A percentile compares a stretch with the other conserved stretches of the same genome.
Conservation (phyloP, 192 early-diverging fungal genomes). For the Obelidium mucronatum region DNA sequence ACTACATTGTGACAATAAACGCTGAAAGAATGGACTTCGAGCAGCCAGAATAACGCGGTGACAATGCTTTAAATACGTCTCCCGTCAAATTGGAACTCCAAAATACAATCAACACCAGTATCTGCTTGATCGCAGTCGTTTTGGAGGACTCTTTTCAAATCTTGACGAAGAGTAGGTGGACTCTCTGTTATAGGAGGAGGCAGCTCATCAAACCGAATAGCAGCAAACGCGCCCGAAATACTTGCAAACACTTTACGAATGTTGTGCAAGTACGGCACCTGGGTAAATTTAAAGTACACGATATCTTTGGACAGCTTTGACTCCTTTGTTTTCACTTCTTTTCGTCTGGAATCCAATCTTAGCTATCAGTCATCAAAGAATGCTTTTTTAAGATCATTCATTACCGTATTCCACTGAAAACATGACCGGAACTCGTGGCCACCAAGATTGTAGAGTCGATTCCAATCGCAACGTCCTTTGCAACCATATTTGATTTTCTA, state of each 20-base stretch:
- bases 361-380: conserved; percentile 16
- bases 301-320: conserved; percentile 29
- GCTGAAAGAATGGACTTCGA: conserved; percentile 24
- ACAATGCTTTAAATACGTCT: conserved; percentile 30
- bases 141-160: conserved; percentile 51
- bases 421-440: conserved; percentile 71
- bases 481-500: conserved; percentile 52
- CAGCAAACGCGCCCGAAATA: conserved; percentile 70
- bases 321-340: conserved; percentile 35
- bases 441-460: conserved; percentile 72
- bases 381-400: neutral
- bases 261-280: conserved; percentile 67
- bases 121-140: too few species aligned
- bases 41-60: conserved; percentile 43
- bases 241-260: conserved; percentile 62
- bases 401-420: conserved; percentile 62
- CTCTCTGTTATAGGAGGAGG: conserved; percentile 41
- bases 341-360: conserved; percentile 25
- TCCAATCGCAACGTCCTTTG: conserved; percentile 69
- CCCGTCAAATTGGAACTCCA: neutral
- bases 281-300: conserved; percentile 60
- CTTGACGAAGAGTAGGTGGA: conserved; percentile 38
- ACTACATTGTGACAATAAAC: conserved; percentile 10
- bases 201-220: conserved; percentile 59
- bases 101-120: conserved; percentile 4